Base-by-base conservation (phyloP, 2,329 filamentous ascomycete genomes). In the Talaromyces marneffei region DNA sequence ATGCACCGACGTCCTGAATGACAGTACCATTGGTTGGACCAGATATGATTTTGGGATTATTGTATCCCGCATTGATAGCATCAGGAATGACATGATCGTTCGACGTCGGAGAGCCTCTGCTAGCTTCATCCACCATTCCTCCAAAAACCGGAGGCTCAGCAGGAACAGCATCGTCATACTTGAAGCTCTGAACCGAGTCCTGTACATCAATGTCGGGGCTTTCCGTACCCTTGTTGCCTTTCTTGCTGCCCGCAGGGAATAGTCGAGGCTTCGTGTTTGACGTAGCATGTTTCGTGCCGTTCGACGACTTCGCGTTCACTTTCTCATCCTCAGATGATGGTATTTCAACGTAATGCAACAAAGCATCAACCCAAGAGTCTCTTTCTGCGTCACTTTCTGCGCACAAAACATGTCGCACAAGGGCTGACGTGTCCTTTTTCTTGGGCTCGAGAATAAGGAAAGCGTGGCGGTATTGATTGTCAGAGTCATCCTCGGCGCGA, bases 391-490 rank as follows among this genome's bases (percentile, higher is more conserved):
- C 94, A 69, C 90, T 97, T 75, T 99, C 94, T 0, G 94, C 93
- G 73, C 94, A 99, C 18, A 99, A 80, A 0, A 99, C 92, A 73
- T 99, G 94, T 66, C 93, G 90, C 25, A 97, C 91, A 58, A 93
- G 83, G 66, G 89, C 92, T 23, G 83, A 87, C 0, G 92, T 92
- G 71, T 99, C 94, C 75, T 96, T 97, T 75, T 92, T 91, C 79
- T 99, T 99, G 1, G 93, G 93, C 71, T 99, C 94, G 57, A 97
- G 74, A 59, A 99, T 90, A 50, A 97, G 80, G 77, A 99, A 99
- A 0, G 94, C 94, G 76, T 99, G 94, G 5, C 94, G 89, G 72
- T 96, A 99, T 73, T 97, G 91, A 70, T 95, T 95, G 63, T 97
- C 94, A 53, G 85, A 78, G 59, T 96, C 92, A 48, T 95, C 91